Base-by-base conservation (phyloP, 257 asterid species). In the Solanum clarkiae region DNA sequence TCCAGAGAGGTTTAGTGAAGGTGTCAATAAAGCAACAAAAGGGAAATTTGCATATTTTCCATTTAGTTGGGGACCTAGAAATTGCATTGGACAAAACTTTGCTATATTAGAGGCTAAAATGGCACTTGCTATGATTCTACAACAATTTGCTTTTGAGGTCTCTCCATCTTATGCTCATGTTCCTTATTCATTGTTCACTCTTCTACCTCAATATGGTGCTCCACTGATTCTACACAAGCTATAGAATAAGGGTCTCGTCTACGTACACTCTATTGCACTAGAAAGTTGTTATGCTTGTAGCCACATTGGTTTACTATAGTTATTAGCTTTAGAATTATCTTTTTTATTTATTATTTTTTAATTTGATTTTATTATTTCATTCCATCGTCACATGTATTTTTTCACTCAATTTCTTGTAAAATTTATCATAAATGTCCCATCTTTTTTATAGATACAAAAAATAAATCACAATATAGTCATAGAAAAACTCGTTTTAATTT, bases 191-290 rank as follows among this genome's bases (percentile, higher is more conserved):
- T 4, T 84, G 2, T 29, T 57, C 51, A 36, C 42, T 36, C 79
- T 80, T 24, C 85, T 70, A 7, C 89, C 89, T 57, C 87, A 87
- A 80, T 49, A 68, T 80, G 89, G 89, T 32, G 89, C 89, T 20
- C 85, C 45, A 8, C 69, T 87, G 32, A 84, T 87, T 47, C 49
- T 87, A 83, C 22, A 62, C 20, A 87, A 69, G 56, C 75, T 79
- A 5, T 80, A 79, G 69, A 24, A 36, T 36, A 36, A 4, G 42
- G 42, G 6, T 36, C 5, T 36, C 42, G 1, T 36, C 42, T 36
- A 5, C 42, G 6, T 36, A 36, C 42, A 36, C 6, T 36, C 42
- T 36, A 36, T 36, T 6, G 36, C 2, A 29, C 3, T 29, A 3
- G 32, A 29, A 29, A 29, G 32, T 32, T 32, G 4, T 1, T 29